phyloP scores from a whole-genome alignment of 1,284 basidiomycete genomes.

The Malassezia japonica region DNA sequence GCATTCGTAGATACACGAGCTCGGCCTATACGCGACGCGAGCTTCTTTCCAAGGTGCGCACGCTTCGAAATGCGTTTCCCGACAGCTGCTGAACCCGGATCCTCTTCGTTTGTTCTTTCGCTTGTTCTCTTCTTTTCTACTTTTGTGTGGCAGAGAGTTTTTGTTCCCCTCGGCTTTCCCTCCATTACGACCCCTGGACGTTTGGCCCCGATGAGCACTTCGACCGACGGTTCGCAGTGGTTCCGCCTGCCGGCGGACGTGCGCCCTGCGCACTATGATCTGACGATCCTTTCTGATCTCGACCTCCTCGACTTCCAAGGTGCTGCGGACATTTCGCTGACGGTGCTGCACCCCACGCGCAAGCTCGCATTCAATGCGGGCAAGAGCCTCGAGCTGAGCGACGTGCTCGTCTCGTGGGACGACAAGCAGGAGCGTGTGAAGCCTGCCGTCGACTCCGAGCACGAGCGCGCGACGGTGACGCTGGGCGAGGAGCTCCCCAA shows the following conservation, averaged over 20 bases:
- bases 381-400: conserved; percentile 58
- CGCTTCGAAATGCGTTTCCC: neutral
- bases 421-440: conserved; percentile 53
- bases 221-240: conserved; percentile 23
- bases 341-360: conserved; percentile 59
- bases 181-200: neutral
- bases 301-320: conserved; percentile 64
- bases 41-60: conserved; percentile 1
- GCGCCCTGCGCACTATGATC: conserved; percentile 66
- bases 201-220: neutral
- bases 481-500: conserved; percentile 10
- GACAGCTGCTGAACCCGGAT: conserved; percentile 3
- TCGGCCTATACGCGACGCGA: neutral
- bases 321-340: conserved; percentile 65
- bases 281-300: conserved; percentile 69
- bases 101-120: neutral
- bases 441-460: conserved; percentile 48
- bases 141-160: neutral
- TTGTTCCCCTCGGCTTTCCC: neutral
- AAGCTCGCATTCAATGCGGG: conserved; percentile 50
- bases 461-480: conserved; percentile 20
- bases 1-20: too few relatives aligned
- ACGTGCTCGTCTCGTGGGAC: conserved; percentile 58
- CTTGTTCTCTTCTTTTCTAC: neutral
- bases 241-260: conserved; percentile 69